Evolutionary conservation across 163 green algal genomes (phyloP).

Genomic region (Trebouxiophyceae sp.): DNA sequence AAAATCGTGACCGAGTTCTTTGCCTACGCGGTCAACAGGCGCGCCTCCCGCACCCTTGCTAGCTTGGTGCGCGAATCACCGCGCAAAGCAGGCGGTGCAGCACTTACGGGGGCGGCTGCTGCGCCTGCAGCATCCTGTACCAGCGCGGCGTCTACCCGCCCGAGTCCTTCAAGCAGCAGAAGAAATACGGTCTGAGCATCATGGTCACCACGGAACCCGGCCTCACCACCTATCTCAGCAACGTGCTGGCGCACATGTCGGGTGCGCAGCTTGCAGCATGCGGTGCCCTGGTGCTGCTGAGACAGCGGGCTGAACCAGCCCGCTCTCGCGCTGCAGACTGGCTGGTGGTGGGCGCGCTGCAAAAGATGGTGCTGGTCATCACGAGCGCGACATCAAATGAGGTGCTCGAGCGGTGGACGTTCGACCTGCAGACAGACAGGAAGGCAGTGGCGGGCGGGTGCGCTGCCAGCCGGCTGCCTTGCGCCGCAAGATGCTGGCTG

Average conservation of each 20-base stretch:
- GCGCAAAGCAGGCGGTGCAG: too few species aligned
- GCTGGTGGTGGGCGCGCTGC: constrained; percentile 70
- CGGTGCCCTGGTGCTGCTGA: too few species aligned
- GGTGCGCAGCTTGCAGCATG: too few species aligned
- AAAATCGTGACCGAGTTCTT: constrained; percentile 95
- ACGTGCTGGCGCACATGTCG: constrained; percentile 77
- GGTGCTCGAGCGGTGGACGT: constrained; percentile 93
- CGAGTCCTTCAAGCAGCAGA: constrained; percentile 81
- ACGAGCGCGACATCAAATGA: constrained; percentile 58
- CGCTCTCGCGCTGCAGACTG: constrained; percentile 84
- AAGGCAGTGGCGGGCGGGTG: constrained; percentile 24
- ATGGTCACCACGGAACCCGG: constrained; percentile 70
- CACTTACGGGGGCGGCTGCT: not conserved
- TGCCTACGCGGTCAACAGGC: constrained; percentile 85
- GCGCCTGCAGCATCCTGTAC: constrained; percentile 85
- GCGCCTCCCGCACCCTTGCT: not conserved
- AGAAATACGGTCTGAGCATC: constrained; percentile 88
- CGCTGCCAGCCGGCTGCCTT: too few species aligned
- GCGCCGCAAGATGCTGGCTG: too few species aligned
- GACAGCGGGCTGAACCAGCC: too few species aligned
- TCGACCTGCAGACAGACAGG: constrained; percentile 83
- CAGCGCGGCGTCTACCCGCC: constrained; percentile 94
- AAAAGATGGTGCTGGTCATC: constrained; percentile 92
- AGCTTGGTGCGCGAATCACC: too few species aligned
- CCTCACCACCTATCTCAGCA: constrained; percentile 74